A percentile compares a stretch with the other conserved stretches of the same genome.
phyloP scores from a whole-genome alignment of 345 rosid genomes.

The Dovyalis caffra region DNA sequence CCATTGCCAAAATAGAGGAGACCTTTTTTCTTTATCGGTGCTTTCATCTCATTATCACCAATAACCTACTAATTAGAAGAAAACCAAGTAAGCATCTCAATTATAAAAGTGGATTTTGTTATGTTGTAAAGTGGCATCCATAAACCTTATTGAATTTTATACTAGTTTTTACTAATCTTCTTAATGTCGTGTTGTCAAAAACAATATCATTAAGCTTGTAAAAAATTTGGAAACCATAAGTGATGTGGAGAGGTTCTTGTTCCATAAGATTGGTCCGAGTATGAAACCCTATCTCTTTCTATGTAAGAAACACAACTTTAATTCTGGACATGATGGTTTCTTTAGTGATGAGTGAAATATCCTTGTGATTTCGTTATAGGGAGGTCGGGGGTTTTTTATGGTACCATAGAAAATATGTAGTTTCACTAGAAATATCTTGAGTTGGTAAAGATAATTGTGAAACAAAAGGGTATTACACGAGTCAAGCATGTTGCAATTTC shows the following conservation, averaged over 20 bases:
- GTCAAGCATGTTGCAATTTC: slow-evolving; percentile 76
- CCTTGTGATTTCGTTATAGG: slow-evolving; percentile 40
- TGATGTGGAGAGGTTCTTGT: slow-evolving; percentile 77
- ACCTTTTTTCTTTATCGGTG: no score
- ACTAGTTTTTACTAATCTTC: no score
- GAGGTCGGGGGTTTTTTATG: slow-evolving; percentile 71
- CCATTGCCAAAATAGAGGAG: no score
- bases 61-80: no score
- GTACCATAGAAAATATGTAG: slow-evolving; percentile 89
- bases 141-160: no score
- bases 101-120: no score
- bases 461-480: slow-evolving; percentile 55
- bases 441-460: slow-evolving; percentile 72
- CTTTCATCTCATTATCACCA: no score
- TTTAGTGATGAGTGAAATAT: slow-evolving; percentile 1
- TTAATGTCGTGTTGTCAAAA: no score
- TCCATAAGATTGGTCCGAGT: slow-evolving; percentile 81
- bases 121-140: no score
- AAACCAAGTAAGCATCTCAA: no score
- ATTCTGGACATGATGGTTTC: slow-evolving; percentile 4
- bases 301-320: slow-evolving; percentile 48
- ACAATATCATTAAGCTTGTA: slow-evolving; percentile 75
- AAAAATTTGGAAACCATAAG: slow-evolving; percentile 73
- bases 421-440: slow-evolving; percentile 90
- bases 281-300: slow-evolving; percentile 83